These are phyloP conservation scores for Claviceps maximensis DNA, from an alignment of 2,329 filamentous ascomycete genomes.

Conservation along the genomic window DNA sequence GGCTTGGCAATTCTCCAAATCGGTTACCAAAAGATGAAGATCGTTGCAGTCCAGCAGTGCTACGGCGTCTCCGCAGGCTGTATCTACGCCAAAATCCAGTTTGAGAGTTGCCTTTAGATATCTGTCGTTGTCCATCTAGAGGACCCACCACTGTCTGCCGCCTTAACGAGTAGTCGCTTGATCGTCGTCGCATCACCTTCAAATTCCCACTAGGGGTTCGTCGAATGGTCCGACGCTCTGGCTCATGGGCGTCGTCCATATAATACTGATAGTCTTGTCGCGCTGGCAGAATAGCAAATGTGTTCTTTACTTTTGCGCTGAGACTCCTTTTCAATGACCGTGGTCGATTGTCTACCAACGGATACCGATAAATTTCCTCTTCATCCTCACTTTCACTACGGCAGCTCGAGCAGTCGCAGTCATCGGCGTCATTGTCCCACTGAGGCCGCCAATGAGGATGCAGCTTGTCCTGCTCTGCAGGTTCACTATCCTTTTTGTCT, in stretches of 20 bases:
- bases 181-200: conserved; percentile 41
- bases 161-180: conserved; percentile 32
- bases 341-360: conserved; percentile 35
- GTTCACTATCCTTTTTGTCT: conserved; percentile 27
- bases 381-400: conserved; percentile 24
- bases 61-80: conserved; percentile 14
- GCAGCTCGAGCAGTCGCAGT: conserved; percentile 17
- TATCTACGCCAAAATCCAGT: conserved; percentile 20
- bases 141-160: conserved; percentile 9
- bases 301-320: conserved; percentile 40
- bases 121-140: conserved; percentile 24
- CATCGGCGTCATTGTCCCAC: conserved; percentile 25
- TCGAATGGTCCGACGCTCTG: conserved; percentile 44
- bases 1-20: conserved; percentile 37
- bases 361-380: conserved; percentile 32
- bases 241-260: conserved; percentile 21
- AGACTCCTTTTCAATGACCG: conserved; percentile 32
- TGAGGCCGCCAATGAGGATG: conserved; percentile 51
- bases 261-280: conserved; percentile 24
- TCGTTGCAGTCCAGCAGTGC: conserved; percentile 16
- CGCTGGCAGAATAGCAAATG: conserved; percentile 47
- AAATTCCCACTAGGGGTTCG: conserved; percentile 47
- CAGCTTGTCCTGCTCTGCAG: conserved; percentile 38
- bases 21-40: conserved; percentile 31
- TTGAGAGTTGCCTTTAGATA: conserved; percentile 11